Base-by-base conservation (phyloP, 805 yeast genomes). In the Cyberlindnera japonica region DNA sequence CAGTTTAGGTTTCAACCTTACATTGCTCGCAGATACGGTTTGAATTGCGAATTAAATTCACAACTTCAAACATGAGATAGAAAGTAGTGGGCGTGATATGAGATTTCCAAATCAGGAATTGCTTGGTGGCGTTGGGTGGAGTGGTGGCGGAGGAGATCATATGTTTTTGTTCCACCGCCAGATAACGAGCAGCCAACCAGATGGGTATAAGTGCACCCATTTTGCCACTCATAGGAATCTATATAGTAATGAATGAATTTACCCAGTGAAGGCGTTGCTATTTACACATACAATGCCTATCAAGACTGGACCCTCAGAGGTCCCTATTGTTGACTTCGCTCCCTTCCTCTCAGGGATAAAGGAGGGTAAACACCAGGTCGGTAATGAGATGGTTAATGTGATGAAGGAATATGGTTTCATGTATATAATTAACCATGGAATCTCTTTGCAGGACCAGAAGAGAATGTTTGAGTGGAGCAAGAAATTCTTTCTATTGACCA, bases 311-410 rank as follows among this genome's bases (percentile, higher is more conserved):
- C 30, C 30, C 6, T 27, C 30, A n/a, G 18, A 9, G 7, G 35
- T 60, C n/a, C 65, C 64, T 5, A 41, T 59, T 2, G 45, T 61
- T 18, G 63, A 59, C 41, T 59, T 59, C 35, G 39, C 43, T 20
- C 54, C 53, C 5, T 61, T 59, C 35, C 40, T 54, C 14, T 44
- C 48, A 13, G 61, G 63, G 2, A 41, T 49, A 4, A 31, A 33
- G 3, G 57, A 54, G 19, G 59, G 53, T 1, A 52, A 47, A 36
- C 29, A 43, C n/a, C 23, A 31, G 12, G 49, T 50, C 8, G 64
- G 58, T 4, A 42, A 49, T 14, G 52, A 48, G 25, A 51, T 59
- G 50, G 59, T 59, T 10, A 32, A 34, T 12, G 58, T 47, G 11
- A 53, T 54, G 58, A 47, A 37, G 36, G 50, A 46, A 6, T 52